A percentile compares a stretch with the other conserved stretches of the same genome.
Evolutionary conservation across 1,284 basidiomycete species (phyloP).

Genomic region (Porphyrellus sp.): DNA sequence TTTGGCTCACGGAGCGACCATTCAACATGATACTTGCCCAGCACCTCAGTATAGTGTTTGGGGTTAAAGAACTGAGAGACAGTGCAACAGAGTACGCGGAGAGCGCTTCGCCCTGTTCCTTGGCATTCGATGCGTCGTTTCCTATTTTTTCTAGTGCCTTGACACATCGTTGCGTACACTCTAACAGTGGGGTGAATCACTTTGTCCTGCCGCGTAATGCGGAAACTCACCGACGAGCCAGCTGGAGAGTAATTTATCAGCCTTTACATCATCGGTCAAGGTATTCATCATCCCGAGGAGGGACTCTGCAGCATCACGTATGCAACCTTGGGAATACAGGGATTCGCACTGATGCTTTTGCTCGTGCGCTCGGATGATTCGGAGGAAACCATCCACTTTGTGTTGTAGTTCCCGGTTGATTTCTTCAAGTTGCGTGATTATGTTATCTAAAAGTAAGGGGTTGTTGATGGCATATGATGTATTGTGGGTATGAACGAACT

Average conservation of each 20-base stretch:
- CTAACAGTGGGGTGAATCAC: background rate
- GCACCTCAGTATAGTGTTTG: background rate
- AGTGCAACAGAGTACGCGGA: constrained; percentile 5
- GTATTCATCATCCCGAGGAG: background rate
- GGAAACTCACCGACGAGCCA: background rate
- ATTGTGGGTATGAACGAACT: too few species aligned
- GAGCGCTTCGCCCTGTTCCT: constrained; percentile 1
- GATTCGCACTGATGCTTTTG: background rate
- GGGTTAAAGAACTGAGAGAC: background rate
- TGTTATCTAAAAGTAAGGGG: background rate
- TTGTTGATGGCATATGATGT: too few species aligned
- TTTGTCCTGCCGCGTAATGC: too few species aligned
- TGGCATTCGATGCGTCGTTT: background rate
- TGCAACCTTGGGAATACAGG: background rate
- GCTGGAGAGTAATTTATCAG: background rate
- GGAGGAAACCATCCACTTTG: background rate
- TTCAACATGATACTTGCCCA: constrained; percentile 5
- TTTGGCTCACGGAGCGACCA: background rate
- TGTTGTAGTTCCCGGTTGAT: background rate
- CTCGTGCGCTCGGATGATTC: background rate
- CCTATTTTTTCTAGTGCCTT: background rate
- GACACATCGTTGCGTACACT: background rate
- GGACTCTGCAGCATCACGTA: background rate
- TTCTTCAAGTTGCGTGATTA: background rate
- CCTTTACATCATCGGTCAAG: background rate